phyloP scores from a whole-genome alignment of 163 green algal genomes.

The Coccomyxa subellipsoidea region DNA sequence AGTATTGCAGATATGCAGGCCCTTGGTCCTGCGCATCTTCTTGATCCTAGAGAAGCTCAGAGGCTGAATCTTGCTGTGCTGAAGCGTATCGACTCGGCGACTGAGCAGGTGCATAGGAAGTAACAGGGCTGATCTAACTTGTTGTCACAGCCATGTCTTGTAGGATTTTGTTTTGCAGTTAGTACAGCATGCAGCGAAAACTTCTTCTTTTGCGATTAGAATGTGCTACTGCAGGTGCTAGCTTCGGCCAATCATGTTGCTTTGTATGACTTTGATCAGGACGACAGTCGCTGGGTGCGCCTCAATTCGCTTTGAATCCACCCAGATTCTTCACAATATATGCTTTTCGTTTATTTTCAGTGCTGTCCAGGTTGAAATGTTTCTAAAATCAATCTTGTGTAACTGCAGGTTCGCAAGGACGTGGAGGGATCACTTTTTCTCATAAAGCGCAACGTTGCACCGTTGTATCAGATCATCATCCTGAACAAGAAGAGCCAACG shows the following conservation, averaged over 20 bases:
- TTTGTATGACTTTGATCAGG: conserved; percentile 69
- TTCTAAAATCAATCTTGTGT: neutral
- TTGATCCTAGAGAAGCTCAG: neutral
- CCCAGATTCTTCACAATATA: neutral
- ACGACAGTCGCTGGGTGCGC: conserved; percentile 59
- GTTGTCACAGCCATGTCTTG: neutral
- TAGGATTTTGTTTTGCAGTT: neutral
- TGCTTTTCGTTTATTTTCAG: neutral
- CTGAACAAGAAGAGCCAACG: conserved; percentile 65
- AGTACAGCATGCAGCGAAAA: neutral
- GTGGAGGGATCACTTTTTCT: conserved; percentile 84
- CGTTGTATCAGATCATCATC: conserved; percentile 78
- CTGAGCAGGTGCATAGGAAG: neutral
- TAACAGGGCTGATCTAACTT: too few species aligned
- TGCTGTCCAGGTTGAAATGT: neutral
- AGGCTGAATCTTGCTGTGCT: neutral
- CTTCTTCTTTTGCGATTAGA: neutral
- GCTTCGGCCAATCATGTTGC: conserved; percentile 65
- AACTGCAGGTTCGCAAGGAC: conserved; percentile 53
- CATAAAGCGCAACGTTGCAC: conserved; percentile 57
- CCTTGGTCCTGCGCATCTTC: neutral
- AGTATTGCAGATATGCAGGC: too few species aligned
- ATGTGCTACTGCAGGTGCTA: conserved; percentile 51
- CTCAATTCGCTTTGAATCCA: neutral
- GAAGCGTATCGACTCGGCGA: neutral